Base-by-base conservation (phyloP, 257 asterid species). In the Nicotiana noctiflora region DNA sequence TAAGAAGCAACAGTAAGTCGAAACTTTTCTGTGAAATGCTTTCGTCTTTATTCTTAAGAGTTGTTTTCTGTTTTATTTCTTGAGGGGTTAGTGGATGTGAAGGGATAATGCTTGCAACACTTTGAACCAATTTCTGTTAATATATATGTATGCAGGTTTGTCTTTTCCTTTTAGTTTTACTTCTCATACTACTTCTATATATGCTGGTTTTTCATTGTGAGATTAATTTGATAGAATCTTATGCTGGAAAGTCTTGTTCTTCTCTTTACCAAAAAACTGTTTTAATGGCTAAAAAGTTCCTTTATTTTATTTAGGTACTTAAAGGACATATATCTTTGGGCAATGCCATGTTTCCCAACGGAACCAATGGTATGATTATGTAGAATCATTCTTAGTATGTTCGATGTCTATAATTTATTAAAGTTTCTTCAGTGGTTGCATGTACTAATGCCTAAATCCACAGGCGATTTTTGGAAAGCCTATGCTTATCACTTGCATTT, bases 321-420 rank as follows among this genome's bases (percentile, higher is more conserved):
- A 93, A 93, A 90, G 98, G 99, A 32, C 99, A 95, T 81, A 88
- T 95, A 83, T 93, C 90, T 75, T 82, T 95, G 93, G 97, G 96
- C 10, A 92, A 88, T 87, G 98, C 98, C 84, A 89, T 93, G 86
- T 93, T 95, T 88, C 98, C 99, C 15, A 89, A 72, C 31, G 99
- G 99, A 86, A 93, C 97, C 75, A 89, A 92, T 46, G 99, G 98
- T 95, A 92, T 55, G 83, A 53, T 23, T 40, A 70, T 21, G 57
- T 70, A n/a, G n/a, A 14, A 44, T 10, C 15, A 1, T 40, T 11
- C n/a, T 61, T 61, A 25, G 8, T 25, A 44, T 40, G 21, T 34
- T 44, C 34, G 0, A 70, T 19, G 57, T 70, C 19, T 19, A 51
- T 19, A 44, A 70, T 70, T 44, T 70, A 19, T 19, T 70, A 12